Evolutionary conservation across 2,329 filamentous ascomycete species (phyloP), one percentile per base, ranked within the genome.

Genomic region (Ophiostoma sp.): DNA sequence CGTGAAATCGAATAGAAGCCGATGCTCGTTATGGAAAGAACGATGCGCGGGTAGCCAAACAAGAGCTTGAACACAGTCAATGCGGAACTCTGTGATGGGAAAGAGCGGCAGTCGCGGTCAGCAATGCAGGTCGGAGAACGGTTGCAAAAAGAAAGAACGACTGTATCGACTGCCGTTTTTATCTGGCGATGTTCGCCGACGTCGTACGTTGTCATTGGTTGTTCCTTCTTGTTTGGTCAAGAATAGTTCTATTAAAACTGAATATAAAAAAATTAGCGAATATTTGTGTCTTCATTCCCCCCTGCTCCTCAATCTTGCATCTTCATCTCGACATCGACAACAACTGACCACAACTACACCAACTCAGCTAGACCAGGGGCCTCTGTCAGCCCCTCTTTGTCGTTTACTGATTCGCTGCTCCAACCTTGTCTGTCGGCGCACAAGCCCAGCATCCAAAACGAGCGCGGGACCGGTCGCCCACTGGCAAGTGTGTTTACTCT

Each of bases 381-480:
- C 48, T 60, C 48, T 36, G 57, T 36, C 31, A 39, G 52, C 17
- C 11, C 35, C 20, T 31, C 54, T 33, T 60, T 31, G 7, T 35
- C 7, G 27, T 8, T 15, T 20, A 39, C 36, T 33, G 33, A 41
- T 41, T 68, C 44, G 44, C 23, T 48, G 44, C 44, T 15, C 44
- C 20, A 48, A 48, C 48, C 23, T 31, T 36, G 35, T 17, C 17
- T 8, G 39, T 48, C 64, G 57, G 60, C 69, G 64, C 71, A 69
- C 67, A 67, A 64, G 68, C 41, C 68, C 67, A 67, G 36, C 41
- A 72, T 70, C 71, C 68, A 70, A 72, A 70, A 73, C 72, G 52
- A 71, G 64, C 69, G 71, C 71, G 71, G 69, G 72, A 69, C 27
- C 54, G n/a, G 54, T 27, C 54, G 31, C 33, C 52, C 52, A 57